These are phyloP conservation scores for Coniferiporia weirii DNA, from an alignment of 1,284 basidiomycete species.

Conservation along the genomic window DNA sequence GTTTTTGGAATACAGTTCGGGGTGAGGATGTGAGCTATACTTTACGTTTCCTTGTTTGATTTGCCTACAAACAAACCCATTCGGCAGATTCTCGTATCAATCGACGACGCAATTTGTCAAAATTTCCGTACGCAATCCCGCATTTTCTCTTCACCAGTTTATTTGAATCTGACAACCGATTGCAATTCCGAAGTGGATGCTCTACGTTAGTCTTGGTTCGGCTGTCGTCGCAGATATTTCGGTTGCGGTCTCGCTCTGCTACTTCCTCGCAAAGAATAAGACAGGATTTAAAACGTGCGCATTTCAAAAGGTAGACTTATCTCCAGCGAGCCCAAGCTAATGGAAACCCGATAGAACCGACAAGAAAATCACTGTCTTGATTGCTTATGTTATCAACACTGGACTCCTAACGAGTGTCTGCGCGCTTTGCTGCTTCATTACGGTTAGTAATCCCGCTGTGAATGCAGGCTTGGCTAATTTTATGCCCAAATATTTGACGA, in stretches of 20 bases:
- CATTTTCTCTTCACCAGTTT: neutral
- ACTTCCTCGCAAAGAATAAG: conserved; percentile 4
- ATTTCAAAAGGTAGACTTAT: neutral
- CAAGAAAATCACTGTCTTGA: neutral
- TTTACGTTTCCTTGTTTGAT: neutral
- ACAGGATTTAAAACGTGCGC: conserved; percentile 12
- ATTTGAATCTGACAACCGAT: neutral
- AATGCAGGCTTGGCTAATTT: neutral
- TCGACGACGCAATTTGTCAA: conserved; percentile 1
- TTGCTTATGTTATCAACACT: conserved; percentile 5
- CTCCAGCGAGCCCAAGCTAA: neutral
- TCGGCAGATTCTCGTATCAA: conserved; percentile 7
- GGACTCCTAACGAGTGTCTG: conserved; percentile 6
- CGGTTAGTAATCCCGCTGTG: neutral
- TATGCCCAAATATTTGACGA: neutral
- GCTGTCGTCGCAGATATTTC: conserved; percentile 12
- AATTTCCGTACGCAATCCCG: neutral
- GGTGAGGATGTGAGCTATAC: neutral
- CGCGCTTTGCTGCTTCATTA: conserved; percentile 6
- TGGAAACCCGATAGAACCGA: neutral
- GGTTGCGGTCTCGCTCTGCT: conserved; percentile 13
- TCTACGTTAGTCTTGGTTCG: conserved; percentile 8
- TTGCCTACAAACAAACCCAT: too few relatives aligned
- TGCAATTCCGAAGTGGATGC: conserved; percentile 2
- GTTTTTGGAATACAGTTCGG: conserved; percentile 8